Evolutionary conservation across 176 grass and related monocot species (phyloP), one percentile per base, ranked within the genome.

Genomic region (Aegilops tauschii): DNA sequence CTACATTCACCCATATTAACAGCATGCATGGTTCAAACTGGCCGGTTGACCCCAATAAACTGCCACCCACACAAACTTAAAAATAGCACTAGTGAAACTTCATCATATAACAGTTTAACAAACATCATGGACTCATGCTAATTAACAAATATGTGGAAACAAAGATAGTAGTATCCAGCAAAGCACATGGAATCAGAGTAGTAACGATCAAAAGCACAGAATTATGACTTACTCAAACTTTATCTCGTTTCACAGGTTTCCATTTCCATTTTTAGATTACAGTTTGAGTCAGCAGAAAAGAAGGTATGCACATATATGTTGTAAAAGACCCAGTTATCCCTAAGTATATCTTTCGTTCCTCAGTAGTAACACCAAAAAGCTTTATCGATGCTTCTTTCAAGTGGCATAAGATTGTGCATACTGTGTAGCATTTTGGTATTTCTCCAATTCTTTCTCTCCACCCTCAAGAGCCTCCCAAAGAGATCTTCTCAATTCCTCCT

Each of bases 401-500:
- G 90, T 84, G 8, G 88, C 90, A 69, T 32, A 34, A 68, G 87
- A 86, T 79, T 86, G 62, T 69, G 90, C 49, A 83, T 79, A 90
- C 14, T 88, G 86, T 45, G 77, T 87, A 68, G 23, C 87, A 77
- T 92, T 89, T 84, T 76, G 63, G 58, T 83, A 91, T 64, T 89
- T 93, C 32, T 90, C 91, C 72, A 95, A 69, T 87, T 88, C 80
- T 45, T 89, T 87, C 61, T 91, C 86, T 69, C 88, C 91, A 77
- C 71, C 74, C 73, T 93, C 87, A 66, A 95, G 77, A 72, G 87
- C 87, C 1, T 88, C 71, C 87, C 94, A 93, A 25, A 95, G 68
- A 9, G 80, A 72, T 70, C 89, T 90, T 83, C 91, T 93, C 59
- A 91, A 87, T 89, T 89, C 91, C 27, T 63, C 89, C 13, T 86